Conservation (phyloP, 192 early-diverging fungal genomes). For the Backusella westeae region DNA sequence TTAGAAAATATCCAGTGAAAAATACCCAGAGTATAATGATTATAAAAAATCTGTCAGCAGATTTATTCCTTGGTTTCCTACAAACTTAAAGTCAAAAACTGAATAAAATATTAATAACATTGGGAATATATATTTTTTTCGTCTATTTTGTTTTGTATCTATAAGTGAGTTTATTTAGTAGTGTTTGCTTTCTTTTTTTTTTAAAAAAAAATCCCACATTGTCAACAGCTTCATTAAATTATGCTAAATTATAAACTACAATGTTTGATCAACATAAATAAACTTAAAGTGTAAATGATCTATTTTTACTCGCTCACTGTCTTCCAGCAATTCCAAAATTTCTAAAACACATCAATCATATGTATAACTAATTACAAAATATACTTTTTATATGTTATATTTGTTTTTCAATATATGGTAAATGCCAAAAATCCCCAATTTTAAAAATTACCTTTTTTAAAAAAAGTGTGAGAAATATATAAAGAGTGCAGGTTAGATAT, state of each 20-base stretch:
- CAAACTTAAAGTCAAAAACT: neutral
- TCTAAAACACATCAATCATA: neutral
- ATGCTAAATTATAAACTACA: too few species aligned
- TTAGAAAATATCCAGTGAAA: constrained; percentile 51
- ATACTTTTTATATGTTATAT: neutral
- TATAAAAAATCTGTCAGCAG: constrained; percentile 61
- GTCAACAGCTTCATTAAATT: too few species aligned
- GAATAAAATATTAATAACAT: neutral
- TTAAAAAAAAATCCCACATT: neutral
- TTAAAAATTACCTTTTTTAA: neutral
- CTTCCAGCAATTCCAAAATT: neutral
- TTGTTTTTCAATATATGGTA: neutral
- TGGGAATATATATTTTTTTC: neutral
- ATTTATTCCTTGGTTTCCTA: constrained; percentile 50
- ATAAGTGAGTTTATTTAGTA: too few species aligned
- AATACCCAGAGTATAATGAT: constrained; percentile 77
- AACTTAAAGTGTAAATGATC: neutral
- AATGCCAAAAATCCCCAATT: neutral
- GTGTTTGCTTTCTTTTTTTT: neutral
- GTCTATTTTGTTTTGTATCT: neutral
- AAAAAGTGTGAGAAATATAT: neutral
- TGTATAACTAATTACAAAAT: neutral
- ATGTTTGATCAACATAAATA: neutral
- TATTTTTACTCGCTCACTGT: neutral
- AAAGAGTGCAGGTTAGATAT: neutral